Base-by-base conservation (phyloP, 2,329 filamentous ascomycete species). In the Polychaeton citri region DNA sequence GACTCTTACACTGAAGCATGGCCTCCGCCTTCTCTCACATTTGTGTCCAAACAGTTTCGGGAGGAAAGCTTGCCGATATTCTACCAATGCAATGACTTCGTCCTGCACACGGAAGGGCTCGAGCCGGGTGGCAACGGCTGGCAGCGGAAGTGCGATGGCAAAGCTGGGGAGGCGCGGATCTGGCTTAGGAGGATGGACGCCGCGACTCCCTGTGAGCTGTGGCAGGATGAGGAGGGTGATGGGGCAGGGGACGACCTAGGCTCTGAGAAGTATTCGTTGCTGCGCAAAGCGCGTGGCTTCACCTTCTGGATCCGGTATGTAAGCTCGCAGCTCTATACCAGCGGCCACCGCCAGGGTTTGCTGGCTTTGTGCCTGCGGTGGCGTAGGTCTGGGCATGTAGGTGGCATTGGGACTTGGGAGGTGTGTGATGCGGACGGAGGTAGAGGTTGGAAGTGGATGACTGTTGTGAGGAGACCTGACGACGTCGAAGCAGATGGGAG, bases 291-390 rank as follows among this genome's bases (percentile, higher is more conserved):
- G 19, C 37, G 42, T 13, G 36, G 37, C 3, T 13, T 55, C n/a
- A 39, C 43, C 1, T 24, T 55, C 6, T 54, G 53, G 53, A 36
- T 55, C 20, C 43, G 51, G 21, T 50, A 51, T 34, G 38, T 51
- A 28, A 12, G 12, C 15, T 7, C 24, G 15, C 5, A 1, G 37
- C 46, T 6, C 35, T 35, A 9, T 19, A 30, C 9, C 42, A 44
- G 16, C 21, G 40, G 13, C 28, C 40, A 3, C 42, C 43, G 2
- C 43, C 28, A 7, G 4, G 24, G 24, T 28, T 3, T 28, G 24
- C 7, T 28, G 12, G 24, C 24, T 12, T 15, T 28, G 24, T 12
- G 5, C 17, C 28, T 21, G 21, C 33, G 4, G 33, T 20, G 33
- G 17, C 15, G 16, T 21, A 12, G 18, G 5, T 10, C 12, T 6